These are phyloP conservation scores for Lactarius pseudohatsudake DNA, from an alignment of 768 basidiomycete genomes.

Conservation along the genomic window DNA sequence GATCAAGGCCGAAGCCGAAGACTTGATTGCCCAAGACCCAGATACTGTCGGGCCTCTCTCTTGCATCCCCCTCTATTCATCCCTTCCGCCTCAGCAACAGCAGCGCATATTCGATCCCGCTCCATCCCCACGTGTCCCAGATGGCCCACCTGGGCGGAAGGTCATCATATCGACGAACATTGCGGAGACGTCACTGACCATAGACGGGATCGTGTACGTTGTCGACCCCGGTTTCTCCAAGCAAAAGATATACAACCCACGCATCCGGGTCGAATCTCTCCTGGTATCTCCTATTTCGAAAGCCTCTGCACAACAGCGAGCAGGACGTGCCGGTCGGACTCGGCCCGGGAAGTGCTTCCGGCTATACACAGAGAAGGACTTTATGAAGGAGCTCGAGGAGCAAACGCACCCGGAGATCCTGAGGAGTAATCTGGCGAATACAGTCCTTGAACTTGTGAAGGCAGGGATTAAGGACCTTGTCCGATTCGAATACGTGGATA, in stretches of 20 bases:
- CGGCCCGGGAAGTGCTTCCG: constrained; percentile 97
- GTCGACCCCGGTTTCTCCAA: constrained; percentile 98
- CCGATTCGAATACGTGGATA: constrained; percentile 85
- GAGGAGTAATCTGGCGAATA: constrained; percentile 89
- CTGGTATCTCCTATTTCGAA: constrained; percentile 95
- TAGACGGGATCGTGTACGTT: constrained; percentile 99
- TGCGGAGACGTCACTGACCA: constrained; percentile 95
- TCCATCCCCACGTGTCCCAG: constrained; percentile 57
- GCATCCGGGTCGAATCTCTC: constrained; percentile 92
- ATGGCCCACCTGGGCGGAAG: constrained; percentile 86
- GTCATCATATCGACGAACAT: constrained; percentile 96
- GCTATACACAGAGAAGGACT: constrained; percentile 96
- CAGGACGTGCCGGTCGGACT: constrained; percentile 95
- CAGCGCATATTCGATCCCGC: constrained; percentile 95
- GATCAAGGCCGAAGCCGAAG: constrained; percentile 88
- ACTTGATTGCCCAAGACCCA: constrained; percentile 67
- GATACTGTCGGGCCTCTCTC: constrained; percentile 79
- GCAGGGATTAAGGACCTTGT: constrained; percentile 94
- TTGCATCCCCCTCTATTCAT: constrained; percentile 94
- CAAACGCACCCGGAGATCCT: constrained; percentile 98
- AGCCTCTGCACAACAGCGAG: constrained; percentile 93
- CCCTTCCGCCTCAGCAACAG: constrained; percentile 90
- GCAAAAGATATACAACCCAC: constrained; percentile 97
- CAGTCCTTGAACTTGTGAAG: constrained; percentile 91
- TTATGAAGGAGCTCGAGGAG: constrained; percentile 92